These are phyloP conservation scores for Calonectria hongkongensis DNA, from an alignment of 2,329 filamentous ascomycete genomes.

Conservation along the genomic window DNA sequence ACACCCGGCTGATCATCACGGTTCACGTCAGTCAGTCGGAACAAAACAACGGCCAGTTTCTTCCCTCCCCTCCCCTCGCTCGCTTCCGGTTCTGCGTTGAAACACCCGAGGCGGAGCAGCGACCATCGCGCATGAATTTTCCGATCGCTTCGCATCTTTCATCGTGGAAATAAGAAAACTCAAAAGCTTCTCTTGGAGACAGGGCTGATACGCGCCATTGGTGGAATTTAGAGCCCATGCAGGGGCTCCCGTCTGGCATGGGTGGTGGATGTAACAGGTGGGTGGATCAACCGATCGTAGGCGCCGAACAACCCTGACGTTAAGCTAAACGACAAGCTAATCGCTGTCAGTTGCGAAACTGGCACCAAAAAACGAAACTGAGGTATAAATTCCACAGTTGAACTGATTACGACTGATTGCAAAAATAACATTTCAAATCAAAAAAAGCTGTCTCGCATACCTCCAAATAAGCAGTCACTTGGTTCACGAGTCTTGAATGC, in stretches of 20 bases:
- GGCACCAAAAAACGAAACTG: conserved; percentile 10
- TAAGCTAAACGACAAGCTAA: conserved; percentile 25
- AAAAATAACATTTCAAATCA: too few species aligned
- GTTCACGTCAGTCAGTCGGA: not conserved
- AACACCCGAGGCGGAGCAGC: conserved; percentile 6
- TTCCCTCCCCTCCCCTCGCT: not conserved
- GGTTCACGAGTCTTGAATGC: too few species aligned
- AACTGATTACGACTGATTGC: not conserved
- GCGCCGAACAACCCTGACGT: conserved; percentile 29
- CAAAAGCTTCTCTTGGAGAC: conserved; percentile 13
- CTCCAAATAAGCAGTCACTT: too few species aligned
- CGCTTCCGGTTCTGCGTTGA: not conserved
- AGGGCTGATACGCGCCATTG: conserved; percentile 43
- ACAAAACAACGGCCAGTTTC: not conserved
- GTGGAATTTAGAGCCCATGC: conserved; percentile 47
- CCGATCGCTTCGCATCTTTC: conserved; percentile 6
- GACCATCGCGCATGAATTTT: not conserved
- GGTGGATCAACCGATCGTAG: conserved; percentile 44
- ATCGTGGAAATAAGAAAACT: not conserved
- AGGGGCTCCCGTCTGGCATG: conserved; percentile 41
- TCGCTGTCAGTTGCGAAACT: conserved; percentile 5
- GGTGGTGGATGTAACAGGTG: conserved; percentile 50
- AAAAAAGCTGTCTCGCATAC: not conserved
- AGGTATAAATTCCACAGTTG: not conserved
- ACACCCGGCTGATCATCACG: conserved; percentile 3